phyloP scores from a whole-genome alignment of 2,329 filamentous ascomycete species.

The Phaeosphaeria sp. region DNA sequence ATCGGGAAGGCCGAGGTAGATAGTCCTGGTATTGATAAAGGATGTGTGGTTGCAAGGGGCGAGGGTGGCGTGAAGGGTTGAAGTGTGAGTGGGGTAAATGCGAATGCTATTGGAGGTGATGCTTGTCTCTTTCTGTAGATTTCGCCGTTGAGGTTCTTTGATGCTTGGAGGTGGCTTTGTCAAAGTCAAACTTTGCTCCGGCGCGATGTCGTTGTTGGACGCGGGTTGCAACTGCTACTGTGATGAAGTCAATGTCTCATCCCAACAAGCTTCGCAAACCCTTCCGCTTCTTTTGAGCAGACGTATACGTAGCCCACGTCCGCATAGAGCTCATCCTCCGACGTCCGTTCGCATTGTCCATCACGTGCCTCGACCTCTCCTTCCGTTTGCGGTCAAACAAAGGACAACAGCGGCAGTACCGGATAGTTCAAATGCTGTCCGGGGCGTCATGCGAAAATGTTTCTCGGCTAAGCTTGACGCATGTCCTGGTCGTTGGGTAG shows the following conservation, averaged over 20 bases:
- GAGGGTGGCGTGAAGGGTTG: background rate
- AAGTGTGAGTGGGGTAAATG: too few species aligned
- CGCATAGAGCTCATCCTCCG: background rate
- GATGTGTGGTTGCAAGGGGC: background rate
- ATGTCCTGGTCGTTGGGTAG: background rate
- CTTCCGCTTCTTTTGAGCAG: background rate
- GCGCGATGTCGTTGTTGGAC: background rate
- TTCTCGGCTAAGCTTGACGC: background rate
- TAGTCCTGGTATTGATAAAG: background rate
- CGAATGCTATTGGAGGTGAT: background rate
- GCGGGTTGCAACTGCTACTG: background rate
- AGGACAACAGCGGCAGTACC: background rate
- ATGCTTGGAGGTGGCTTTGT: background rate
- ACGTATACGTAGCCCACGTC: background rate
- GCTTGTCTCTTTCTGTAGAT: background rate
- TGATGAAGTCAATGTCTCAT: background rate
- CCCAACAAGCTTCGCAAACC: background rate
- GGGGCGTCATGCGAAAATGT: background rate
- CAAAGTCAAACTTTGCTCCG: background rate
- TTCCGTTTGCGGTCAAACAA: constrained; percentile 2
- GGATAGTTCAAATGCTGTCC: background rate
- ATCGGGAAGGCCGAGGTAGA: background rate
- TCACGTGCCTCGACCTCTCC: background rate
- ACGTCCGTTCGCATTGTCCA: background rate
- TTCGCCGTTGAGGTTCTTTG: background rate